phyloP scores from a whole-genome alignment of 305 asterid genomes.

The Fraxinus dipetala region DNA sequence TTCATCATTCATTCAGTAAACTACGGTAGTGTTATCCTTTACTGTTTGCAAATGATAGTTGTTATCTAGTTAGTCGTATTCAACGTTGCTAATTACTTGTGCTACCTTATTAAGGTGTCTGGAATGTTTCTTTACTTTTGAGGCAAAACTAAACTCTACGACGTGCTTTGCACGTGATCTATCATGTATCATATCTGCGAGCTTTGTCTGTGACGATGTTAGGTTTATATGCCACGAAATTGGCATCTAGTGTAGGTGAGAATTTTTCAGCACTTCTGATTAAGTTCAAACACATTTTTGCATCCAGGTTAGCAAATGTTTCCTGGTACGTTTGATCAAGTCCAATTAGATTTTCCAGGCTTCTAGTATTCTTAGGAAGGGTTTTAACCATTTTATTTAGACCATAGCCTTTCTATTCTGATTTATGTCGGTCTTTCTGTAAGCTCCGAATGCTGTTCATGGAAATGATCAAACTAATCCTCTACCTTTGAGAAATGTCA shows the following conservation, averaged over 20 bases:
- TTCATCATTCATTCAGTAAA: background rate
- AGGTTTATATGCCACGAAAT: background rate
- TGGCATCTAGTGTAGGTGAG: background rate
- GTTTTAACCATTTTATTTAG: background rate
- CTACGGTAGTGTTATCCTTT: background rate
- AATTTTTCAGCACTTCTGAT: background rate
- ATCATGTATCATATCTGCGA: background rate
- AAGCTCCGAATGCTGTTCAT: background rate
- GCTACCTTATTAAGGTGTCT: background rate
- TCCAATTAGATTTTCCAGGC: background rate
- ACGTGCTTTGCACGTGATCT: background rate
- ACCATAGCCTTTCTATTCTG: background rate
- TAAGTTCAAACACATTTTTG: background rate
- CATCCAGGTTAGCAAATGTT: background rate
- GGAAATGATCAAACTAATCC: background rate
- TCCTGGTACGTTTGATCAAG: background rate
- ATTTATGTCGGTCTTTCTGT: background rate
- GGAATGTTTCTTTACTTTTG: background rate
- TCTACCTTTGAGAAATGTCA: background rate
- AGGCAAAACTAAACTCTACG: background rate
- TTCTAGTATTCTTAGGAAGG: background rate
- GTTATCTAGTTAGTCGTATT: background rate
- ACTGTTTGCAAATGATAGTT: background rate
- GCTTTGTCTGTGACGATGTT: background rate
- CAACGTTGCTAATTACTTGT: background rate